Conservation (phyloP, 1,284 basidiomycete species). For the Peniophora sp. region DNA sequence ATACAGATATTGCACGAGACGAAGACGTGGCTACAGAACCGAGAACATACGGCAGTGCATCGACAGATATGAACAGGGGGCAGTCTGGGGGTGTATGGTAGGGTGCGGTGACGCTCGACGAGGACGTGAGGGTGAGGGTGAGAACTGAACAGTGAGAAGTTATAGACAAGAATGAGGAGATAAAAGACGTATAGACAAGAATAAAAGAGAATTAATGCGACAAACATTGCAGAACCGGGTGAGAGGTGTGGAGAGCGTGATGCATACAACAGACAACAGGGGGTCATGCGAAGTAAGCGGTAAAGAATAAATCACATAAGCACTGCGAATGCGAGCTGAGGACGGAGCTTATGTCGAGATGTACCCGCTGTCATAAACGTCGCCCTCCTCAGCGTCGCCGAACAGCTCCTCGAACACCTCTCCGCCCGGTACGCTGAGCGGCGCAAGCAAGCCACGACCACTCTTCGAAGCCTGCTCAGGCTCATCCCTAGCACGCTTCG, state of each 20-base stretch:
- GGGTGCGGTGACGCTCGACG: background rate
- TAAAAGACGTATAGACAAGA: background rate
- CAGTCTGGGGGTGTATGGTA: too few species aligned
- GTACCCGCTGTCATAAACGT: slow-evolving; percentile 47
- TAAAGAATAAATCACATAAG: background rate
- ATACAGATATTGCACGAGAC: too few species aligned
- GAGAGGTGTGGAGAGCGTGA: slow-evolving; percentile 1
- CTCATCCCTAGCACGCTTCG: slow-evolving; percentile 57
- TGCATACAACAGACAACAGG: slow-evolving; percentile 4
- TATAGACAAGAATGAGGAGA: background rate
- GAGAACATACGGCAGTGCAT: too few species aligned
- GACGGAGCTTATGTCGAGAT: slow-evolving; percentile 46
- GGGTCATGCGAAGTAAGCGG: slow-evolving; percentile 5
- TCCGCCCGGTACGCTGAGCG: slow-evolving; percentile 59
- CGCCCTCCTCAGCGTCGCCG: slow-evolving; percentile 38
- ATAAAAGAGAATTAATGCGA: background rate
- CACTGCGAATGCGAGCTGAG: background rate
- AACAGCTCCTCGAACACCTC: slow-evolving; percentile 75
- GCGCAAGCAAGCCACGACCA: slow-evolving; percentile 40
- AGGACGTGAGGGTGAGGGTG: background rate
- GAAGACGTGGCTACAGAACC: too few species aligned
- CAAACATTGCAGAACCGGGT: slow-evolving; percentile 1
- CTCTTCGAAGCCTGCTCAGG: slow-evolving; percentile 18
- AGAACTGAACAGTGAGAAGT: slow-evolving; percentile 2
- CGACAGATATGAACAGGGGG: too few species aligned